A percentile compares a stretch with the other conserved stretches of the same genome.
These are phyloP conservation scores for Adansonia rubrostipa DNA, from an alignment of 441 rosid species.

Conservation along the genomic window DNA sequence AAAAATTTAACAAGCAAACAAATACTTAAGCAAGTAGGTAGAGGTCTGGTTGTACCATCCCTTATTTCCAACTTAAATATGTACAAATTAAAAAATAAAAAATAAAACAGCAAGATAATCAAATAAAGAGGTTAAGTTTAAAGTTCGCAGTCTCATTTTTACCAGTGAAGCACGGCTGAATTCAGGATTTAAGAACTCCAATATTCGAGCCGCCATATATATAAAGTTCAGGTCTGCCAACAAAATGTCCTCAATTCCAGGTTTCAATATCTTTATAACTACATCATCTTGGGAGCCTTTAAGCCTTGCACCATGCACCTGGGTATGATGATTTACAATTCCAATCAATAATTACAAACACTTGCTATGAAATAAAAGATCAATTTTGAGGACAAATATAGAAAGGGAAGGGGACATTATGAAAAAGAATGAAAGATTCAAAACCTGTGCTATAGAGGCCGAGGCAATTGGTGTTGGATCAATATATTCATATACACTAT, in stretches of 20 bases:
- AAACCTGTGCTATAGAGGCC: constrained; percentile 95
- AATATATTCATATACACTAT: constrained; percentile 79
- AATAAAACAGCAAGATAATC: constrained; percentile 16
- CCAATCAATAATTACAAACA: constrained; percentile 22
- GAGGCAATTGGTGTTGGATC: constrained; percentile 94
- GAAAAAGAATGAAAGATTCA: constrained; percentile 18
- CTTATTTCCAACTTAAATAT: neutral
- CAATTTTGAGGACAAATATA: neutral
- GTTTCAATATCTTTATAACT: constrained; percentile 93
- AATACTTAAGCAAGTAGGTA: neutral
- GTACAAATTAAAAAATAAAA: neutral
- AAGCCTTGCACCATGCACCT: constrained; percentile 98
- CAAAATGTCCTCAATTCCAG: constrained; percentile 89
- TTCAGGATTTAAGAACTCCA: constrained; percentile 93
- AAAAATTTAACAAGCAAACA: constrained; percentile 6
- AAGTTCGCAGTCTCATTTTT: constrained; percentile 32
- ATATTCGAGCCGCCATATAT: constrained; percentile 82
- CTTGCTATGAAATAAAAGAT: neutral
- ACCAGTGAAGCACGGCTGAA: constrained; percentile 92
- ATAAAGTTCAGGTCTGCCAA: constrained; percentile 95
- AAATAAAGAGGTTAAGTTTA: constrained; percentile 24
- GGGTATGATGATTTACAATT: constrained; percentile 30
- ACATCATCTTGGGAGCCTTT: constrained; percentile 87
- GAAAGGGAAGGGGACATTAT: neutral
- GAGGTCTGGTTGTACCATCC: neutral